Conservation (phyloP, 306 rosid genomes). For the Hippophae rhamnoides region DNA sequence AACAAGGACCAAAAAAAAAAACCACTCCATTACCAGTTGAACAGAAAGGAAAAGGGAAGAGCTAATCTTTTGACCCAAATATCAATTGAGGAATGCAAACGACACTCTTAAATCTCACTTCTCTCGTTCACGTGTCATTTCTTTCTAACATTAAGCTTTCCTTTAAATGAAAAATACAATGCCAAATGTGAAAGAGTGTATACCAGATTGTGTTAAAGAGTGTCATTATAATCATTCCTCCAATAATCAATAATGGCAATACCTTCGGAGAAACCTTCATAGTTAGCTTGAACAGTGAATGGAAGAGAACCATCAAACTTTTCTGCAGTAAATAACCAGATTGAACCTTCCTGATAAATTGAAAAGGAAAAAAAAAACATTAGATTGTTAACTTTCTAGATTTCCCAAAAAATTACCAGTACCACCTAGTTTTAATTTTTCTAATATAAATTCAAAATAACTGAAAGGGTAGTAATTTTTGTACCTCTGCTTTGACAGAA, state of each 20-base stretch:
- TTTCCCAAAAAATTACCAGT: background rate
- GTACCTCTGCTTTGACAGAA: constrained; percentile 76
- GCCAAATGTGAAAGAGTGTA: too few species aligned
- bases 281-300: constrained; percentile 63
- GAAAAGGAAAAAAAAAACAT: constrained; percentile 8
- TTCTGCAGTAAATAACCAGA: constrained; percentile 63
- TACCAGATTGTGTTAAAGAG: too few species aligned
- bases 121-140: background rate
- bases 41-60: too few species aligned
- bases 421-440: background rate
- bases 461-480: too few species aligned
- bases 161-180: too few species aligned
- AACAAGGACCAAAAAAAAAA: background rate
- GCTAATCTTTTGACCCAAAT: too few species aligned
- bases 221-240: too few species aligned
- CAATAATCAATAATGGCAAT: background rate
- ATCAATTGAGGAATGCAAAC: too few species aligned
- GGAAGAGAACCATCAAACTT: constrained; percentile 61
- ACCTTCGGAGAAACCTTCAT: constrained; percentile 80
- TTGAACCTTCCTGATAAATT: constrained; percentile 54
- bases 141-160: too few species aligned
- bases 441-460: background rate
- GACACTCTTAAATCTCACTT: background rate
- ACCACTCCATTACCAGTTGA: too few species aligned
- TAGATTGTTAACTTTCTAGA: background rate